Conservation (phyloP, 2,329 filamentous ascomycete species). For the Decorospora gaudefroyi region DNA sequence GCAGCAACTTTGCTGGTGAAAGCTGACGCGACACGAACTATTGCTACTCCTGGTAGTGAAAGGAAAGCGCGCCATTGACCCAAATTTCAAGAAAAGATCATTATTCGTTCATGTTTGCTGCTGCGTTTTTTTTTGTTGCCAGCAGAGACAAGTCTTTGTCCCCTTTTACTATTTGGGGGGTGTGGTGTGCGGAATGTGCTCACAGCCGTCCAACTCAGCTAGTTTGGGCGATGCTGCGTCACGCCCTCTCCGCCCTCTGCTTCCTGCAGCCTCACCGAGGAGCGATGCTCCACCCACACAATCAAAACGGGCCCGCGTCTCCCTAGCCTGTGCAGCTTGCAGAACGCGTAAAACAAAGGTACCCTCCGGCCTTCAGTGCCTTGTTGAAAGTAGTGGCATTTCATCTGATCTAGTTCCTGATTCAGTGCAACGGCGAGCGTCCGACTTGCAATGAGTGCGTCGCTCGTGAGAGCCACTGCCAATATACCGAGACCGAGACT, state of each 20-base stretch:
- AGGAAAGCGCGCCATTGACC: no score
- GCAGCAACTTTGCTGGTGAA: no score
- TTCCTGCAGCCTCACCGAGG: slow-evolving; percentile 18
- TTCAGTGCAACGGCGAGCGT: slow-evolving; percentile 24
- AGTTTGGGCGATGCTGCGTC: slow-evolving; percentile 6
- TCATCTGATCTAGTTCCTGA: slow-evolving; percentile 2
- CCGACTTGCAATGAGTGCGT: slow-evolving; percentile 24
- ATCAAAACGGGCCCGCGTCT: slow-evolving; percentile 20
- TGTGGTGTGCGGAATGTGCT: slow-evolving; percentile 4
- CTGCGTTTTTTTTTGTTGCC: no score
- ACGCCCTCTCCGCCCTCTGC: slow-evolving; percentile 18
- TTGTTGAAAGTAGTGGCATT: no score
- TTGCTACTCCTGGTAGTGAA: no score
- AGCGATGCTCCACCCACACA: slow-evolving; percentile 7
- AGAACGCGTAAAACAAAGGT: slow-evolving; percentile 29
- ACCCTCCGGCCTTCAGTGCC: no score
- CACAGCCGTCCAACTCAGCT: slow-evolving; percentile 2
- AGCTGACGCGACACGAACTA: no score
- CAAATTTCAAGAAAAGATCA: no score
- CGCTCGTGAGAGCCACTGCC: slow-evolving; percentile 17
- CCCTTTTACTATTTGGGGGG: no score
- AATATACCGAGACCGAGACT: slow-evolving; percentile 22
- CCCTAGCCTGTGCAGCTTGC: slow-evolving; percentile 25
- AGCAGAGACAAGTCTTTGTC: no score
- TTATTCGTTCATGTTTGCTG: no score